phyloP scores from a whole-genome alignment of 2,329 filamentous ascomycete genomes.

The Nothophaeocryptopus gaeumannii region DNA sequence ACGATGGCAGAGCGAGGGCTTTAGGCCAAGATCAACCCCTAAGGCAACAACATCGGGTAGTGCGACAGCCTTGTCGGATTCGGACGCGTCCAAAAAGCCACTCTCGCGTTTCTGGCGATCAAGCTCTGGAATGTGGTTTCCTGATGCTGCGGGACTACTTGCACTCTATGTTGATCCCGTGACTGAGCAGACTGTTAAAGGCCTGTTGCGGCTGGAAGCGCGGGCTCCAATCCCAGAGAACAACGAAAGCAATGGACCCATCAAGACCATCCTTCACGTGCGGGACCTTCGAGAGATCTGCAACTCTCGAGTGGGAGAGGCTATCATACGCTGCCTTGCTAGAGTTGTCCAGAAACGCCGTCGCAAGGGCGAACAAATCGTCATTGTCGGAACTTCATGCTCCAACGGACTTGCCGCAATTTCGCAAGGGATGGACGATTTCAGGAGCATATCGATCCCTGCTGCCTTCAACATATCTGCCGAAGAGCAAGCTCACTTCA shows the following conservation, averaged over 20 bases:
- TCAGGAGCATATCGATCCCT: slow-evolving; percentile 55
- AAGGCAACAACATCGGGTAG: no score
- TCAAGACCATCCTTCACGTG: slow-evolving; percentile 65
- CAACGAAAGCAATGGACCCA: no score
- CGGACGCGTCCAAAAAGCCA: background rate
- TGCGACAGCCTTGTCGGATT: no score
- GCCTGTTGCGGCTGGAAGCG: no score
- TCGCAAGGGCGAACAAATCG: slow-evolving; percentile 66
- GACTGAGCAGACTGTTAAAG: background rate
- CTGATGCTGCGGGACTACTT: slow-evolving; percentile 21
- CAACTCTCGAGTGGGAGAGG: slow-evolving; percentile 64
- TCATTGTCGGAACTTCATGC: slow-evolving; percentile 76
- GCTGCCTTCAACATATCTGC: slow-evolving; percentile 40
- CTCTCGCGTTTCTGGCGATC: slow-evolving; percentile 18
- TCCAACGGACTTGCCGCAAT: slow-evolving; percentile 33
- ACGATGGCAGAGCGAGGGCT: background rate
- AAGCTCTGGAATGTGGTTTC: slow-evolving; percentile 20
- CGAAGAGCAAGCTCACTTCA: slow-evolving; percentile 15
- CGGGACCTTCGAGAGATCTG: slow-evolving; percentile 74
- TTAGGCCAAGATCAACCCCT: background rate
- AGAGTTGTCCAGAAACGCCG: slow-evolving; percentile 70
- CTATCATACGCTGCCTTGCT: slow-evolving; percentile 68
- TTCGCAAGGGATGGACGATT: slow-evolving; percentile 40
- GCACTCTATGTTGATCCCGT: slow-evolving; percentile 9
- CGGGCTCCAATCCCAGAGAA: no score